A percentile compares a stretch with the other conserved stretches of the same genome.
phyloP scores from a whole-genome alignment of 352 stramenopile species.

The Thraustochytrium aureum region DNA sequence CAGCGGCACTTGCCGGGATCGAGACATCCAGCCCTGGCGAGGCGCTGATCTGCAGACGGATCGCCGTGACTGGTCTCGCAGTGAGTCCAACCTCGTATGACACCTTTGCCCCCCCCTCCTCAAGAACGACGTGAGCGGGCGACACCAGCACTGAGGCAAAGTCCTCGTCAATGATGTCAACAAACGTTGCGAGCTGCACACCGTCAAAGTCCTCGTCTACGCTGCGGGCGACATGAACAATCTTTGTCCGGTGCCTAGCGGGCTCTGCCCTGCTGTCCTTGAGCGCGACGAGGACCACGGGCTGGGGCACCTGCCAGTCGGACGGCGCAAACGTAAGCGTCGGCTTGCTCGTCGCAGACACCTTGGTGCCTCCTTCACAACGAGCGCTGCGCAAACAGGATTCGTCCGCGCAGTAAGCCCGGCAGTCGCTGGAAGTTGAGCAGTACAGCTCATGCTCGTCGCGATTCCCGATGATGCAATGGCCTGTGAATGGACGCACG shows the following conservation, averaged over 20 bases:
- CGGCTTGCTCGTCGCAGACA: neutral
- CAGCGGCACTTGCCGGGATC: neutral
- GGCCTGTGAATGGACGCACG: conserved; percentile 5
- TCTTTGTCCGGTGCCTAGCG: conserved; percentile 28
- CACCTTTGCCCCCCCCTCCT: neutral
- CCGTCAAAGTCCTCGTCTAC: conserved; percentile 8
- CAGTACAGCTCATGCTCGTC: conserved; percentile 21
- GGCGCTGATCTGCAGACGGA: conserved; percentile 22
- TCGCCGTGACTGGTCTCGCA: neutral
- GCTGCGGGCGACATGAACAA: conserved; percentile 8
- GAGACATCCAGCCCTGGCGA: conserved; percentile 14
- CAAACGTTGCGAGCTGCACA: conserved; percentile 12
- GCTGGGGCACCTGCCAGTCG: conserved; percentile 27
- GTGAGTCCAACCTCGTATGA: neutral
- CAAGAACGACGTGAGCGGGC: neutral
- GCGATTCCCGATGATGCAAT: conserved; percentile 4
- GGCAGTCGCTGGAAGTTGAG: conserved; percentile 9
- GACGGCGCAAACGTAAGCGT: neutral
- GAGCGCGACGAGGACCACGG: conserved; percentile 6
- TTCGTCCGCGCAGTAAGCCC: conserved; percentile 3
- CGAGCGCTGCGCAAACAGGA: neutral
- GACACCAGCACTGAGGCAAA: neutral
- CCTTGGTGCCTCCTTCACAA: conserved; percentile 15
- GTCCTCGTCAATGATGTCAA: conserved; percentile 40
- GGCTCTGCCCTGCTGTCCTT: conserved; percentile 22